Conservation (phyloP, 2,329 filamentous ascomycete genomes). For the Hypoxylon sp. region DNA sequence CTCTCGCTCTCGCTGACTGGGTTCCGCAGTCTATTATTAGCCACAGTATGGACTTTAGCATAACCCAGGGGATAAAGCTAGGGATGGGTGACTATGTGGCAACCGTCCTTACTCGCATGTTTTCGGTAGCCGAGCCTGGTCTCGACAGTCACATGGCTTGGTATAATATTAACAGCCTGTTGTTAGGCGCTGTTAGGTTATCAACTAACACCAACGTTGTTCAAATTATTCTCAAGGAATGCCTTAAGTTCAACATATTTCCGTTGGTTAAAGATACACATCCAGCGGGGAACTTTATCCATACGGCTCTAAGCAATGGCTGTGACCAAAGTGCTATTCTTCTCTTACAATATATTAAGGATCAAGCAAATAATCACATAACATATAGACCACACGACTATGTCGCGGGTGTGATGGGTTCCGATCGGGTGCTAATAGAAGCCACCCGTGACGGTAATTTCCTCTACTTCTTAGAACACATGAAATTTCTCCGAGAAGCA, state of each 20-base stretch:
- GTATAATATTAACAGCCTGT: too few relatives aligned
- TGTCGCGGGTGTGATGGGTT: background rate
- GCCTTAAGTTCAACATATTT: background rate
- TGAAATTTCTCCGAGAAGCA: background rate
- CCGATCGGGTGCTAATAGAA: background rate
- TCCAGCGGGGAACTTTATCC: background rate
- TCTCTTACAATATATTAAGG: background rate
- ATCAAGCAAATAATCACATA: background rate
- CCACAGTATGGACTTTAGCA: too few relatives aligned
- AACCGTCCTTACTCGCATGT: background rate
- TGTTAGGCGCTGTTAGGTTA: too few relatives aligned
- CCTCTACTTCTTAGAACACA: background rate
- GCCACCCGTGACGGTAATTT: background rate
- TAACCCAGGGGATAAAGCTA: background rate
- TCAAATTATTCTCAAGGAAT: too few relatives aligned
- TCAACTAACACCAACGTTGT: too few relatives aligned
- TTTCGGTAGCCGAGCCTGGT: background rate
- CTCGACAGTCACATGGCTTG: too few relatives aligned
- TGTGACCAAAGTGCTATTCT: background rate
- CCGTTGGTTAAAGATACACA: background rate
- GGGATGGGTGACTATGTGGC: constrained; percentile 7
- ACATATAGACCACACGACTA: background rate
- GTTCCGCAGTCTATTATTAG: background rate
- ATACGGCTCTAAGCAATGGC: background rate
- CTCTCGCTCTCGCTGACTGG: background rate